phyloP scores from a whole-genome alignment of 345 rosid genomes.

The Laguncularia racemosa region DNA sequence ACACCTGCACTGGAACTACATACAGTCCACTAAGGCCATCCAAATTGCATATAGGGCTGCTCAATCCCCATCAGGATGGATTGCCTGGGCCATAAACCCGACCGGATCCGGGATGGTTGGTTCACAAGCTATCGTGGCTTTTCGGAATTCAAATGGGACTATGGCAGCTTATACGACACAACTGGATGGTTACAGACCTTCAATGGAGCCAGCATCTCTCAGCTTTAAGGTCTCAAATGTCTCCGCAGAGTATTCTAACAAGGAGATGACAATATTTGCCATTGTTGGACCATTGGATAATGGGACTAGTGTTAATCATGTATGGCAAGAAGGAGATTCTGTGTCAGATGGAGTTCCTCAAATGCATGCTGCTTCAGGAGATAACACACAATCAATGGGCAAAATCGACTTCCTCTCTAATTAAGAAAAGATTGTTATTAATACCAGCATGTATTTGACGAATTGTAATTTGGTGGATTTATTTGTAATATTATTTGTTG shows the following conservation, averaged over 20 bases:
- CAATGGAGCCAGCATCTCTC: slow-evolving; percentile 18
- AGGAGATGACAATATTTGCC: slow-evolving; percentile 34
- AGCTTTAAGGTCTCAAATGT: slow-evolving; percentile 26
- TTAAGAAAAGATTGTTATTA: not conserved
- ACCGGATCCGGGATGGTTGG: slow-evolving; percentile 21
- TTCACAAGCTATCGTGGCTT: slow-evolving; percentile 55
- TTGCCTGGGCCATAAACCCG: slow-evolving; percentile 72
- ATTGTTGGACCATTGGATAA: slow-evolving; percentile 17
- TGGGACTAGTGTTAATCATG: slow-evolving; percentile 24
- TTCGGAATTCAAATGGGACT: slow-evolving; percentile 11
- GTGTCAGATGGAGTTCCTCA: slow-evolving; percentile 10
- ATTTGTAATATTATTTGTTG: too few species aligned
- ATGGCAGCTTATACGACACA: slow-evolving; percentile 18
- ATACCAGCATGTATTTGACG: too few species aligned
- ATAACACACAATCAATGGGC: slow-evolving; percentile 22
- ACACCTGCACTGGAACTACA: slow-evolving; percentile 24
- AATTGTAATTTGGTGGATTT: too few species aligned
- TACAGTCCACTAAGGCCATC: slow-evolving; percentile 3
- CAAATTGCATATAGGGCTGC: slow-evolving; percentile 15
- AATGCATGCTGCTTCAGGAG: slow-evolving; percentile 17
- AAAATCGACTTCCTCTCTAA: slow-evolving; percentile 5
- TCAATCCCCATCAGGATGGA: slow-evolving; percentile 28
- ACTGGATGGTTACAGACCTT: slow-evolving; percentile 14
- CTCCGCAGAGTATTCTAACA: slow-evolving; percentile 10
- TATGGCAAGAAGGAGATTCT: slow-evolving; percentile 43